Evolutionary conservation across 108 stramenopile species (phyloP).

Genomic region (Skeletonema costatum): DNA sequence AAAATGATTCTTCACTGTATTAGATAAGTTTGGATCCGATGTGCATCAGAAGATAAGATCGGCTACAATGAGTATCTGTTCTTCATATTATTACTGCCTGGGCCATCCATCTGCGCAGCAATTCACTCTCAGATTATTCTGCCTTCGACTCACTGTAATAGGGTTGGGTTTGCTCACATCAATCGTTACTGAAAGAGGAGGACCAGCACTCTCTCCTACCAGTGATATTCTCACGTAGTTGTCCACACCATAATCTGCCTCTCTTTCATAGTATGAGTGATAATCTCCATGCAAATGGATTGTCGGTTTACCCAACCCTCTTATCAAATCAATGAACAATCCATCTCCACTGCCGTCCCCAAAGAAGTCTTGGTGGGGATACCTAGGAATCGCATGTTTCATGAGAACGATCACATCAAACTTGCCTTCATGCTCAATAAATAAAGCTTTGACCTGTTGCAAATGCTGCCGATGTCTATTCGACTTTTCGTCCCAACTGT

Average conservation of each 20-base stretch:
- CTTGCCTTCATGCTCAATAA: background rate
- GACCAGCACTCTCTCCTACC: slow-evolving; percentile 22
- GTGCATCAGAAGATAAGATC: no score
- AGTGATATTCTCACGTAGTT: slow-evolving; percentile 44
- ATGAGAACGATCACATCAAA: background rate
- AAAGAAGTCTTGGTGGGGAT: slow-evolving; percentile 34
- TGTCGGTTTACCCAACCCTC: slow-evolving; percentile 41
- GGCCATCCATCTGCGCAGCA: slow-evolving; percentile 45
- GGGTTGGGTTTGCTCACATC: slow-evolving; percentile 33
- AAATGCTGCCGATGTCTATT: slow-evolving; percentile 43
- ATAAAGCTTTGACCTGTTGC: slow-evolving; percentile 2
- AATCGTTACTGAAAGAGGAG: slow-evolving; percentile 28
- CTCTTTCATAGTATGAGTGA: slow-evolving; percentile 32
- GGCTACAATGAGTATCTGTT: no score
- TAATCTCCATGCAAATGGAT: slow-evolving; percentile 64
- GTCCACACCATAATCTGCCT: slow-evolving; percentile 24
- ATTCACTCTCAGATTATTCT: slow-evolving; percentile 28
- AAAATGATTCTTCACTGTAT: no score
- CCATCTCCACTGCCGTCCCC: slow-evolving; percentile 16
- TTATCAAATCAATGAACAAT: slow-evolving; percentile 12
- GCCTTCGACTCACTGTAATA: slow-evolving; percentile 30
- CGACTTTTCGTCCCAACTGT: slow-evolving; percentile 44
- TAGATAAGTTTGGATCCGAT: no score
- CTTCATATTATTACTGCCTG: background rate
- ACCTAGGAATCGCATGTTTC: background rate